Conservation (phyloP, 768 basidiomycete species). For the Hortiboletus campestris region DNA sequence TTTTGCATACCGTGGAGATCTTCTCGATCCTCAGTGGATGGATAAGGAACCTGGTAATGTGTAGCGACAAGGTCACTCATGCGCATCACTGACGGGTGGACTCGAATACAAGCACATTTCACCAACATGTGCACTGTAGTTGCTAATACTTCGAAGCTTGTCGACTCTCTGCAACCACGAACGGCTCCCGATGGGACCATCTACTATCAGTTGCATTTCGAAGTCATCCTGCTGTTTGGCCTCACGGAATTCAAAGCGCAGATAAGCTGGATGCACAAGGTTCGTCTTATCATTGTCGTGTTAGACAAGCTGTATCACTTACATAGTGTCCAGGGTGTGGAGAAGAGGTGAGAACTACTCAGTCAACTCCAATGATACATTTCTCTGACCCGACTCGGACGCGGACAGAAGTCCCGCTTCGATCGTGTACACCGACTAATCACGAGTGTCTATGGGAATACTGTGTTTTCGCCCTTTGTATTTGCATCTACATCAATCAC, state of each 20-base stretch:
- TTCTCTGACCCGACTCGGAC: not conserved
- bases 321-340: constrained; percentile 3
- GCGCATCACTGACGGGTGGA: not conserved
- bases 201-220: constrained; percentile 22
- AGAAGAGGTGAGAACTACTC: not conserved
- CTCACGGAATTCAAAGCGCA: constrained; percentile 22
- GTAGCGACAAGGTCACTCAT: not conserved
- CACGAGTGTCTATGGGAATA: no score
- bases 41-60: constrained; percentile 2
- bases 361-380: not conserved
- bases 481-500: not conserved
- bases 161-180: not conserved
- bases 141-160: not conserved
- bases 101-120: not conserved
- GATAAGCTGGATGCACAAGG: constrained; percentile 36
- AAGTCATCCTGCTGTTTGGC: constrained; percentile 39
- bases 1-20: constrained; percentile 2
- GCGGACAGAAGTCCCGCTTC: constrained; percentile 1
- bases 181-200: not conserved
- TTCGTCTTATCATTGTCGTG: not conserved
- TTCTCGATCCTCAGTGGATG: not conserved
- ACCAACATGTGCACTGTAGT: not conserved
- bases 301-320: not conserved
- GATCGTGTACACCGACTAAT: not conserved
- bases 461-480: not conserved